Percentiles rank a stretch among this genome's conserved stretches.
These are phyloP conservation scores for Chara braunii DNA, from an alignment of 139 green algal genomes.

Conservation along the genomic window DNA sequence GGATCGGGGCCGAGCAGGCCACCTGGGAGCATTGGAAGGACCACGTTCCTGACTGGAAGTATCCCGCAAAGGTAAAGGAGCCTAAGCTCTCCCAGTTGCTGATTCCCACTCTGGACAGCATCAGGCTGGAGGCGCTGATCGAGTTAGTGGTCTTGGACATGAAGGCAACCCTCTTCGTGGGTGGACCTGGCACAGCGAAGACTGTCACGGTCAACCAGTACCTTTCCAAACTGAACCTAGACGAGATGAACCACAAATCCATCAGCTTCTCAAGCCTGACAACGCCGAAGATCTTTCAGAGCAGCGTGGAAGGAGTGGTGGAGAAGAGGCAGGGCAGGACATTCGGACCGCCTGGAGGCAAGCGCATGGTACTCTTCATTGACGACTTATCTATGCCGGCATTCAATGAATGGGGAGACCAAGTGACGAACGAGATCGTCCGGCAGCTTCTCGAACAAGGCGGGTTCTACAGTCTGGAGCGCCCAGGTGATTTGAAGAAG, in stretches of 20 bases:
- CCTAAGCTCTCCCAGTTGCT: constrained; percentile 80
- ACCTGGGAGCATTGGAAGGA: constrained; percentile 73
- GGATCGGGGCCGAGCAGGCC: constrained; percentile 58
- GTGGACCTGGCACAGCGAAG: constrained; percentile 86
- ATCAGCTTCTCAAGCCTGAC: constrained; percentile 90
- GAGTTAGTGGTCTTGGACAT: constrained; percentile 59
- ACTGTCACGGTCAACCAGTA: constrained; percentile 72
- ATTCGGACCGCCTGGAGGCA: constrained; percentile 78
- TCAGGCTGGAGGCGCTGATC: constrained; percentile 78
- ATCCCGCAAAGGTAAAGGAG: constrained; percentile 67
- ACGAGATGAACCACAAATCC: constrained; percentile 62
- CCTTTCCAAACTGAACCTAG: constrained; percentile 61
- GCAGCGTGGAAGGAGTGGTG: constrained; percentile 62
- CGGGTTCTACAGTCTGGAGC: constrained; percentile 88
- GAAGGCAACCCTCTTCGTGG: constrained; percentile 52
- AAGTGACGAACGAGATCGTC: constrained; percentile 93
- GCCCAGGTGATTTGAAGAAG: constrained; percentile 91
- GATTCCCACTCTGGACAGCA: constrained; percentile 81
- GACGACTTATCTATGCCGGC: constrained; percentile 88
- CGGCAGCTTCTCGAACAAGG: constrained; percentile 86
- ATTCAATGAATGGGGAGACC: constrained; percentile 92
- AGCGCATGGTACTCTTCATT: constrained; percentile 79
- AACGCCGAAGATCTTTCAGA: constrained; percentile 85
- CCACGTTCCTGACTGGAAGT: constrained; percentile 69
- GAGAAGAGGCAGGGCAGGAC: constrained; percentile 91